A percentile compares a stretch with the other conserved stretches of the same genome.
phyloP scores from a whole-genome alignment of 2,329 filamentous ascomycete genomes.

The Colletotrichum sp. region DNA sequence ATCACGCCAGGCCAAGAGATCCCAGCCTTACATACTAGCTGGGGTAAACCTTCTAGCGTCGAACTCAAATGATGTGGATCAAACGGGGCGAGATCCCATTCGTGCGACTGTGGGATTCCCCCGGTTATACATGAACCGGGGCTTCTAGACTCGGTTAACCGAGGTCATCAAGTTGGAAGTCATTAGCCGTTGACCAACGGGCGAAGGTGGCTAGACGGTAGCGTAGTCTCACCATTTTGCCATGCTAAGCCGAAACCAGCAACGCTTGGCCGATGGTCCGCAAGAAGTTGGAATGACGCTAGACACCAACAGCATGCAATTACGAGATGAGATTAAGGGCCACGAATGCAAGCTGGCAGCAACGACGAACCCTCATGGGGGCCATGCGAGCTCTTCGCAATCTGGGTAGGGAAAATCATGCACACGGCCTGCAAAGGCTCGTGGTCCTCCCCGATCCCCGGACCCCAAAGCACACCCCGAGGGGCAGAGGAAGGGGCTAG shows the following conservation, averaged over 20 bases:
- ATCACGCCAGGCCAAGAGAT: neutral
- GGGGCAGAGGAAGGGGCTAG: neutral
- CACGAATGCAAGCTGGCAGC: neutral
- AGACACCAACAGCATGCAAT: neutral
- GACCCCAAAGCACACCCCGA: neutral
- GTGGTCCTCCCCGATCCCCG: neutral
- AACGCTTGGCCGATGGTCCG: neutral
- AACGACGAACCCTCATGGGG: neutral
- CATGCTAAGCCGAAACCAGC: neutral
- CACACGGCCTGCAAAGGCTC: neutral
- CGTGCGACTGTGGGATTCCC: neutral
- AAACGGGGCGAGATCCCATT: conserved; percentile 3
- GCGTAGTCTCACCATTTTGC: neutral
- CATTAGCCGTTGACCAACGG: neutral
- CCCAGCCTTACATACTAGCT: neutral
- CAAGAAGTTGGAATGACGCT: neutral
- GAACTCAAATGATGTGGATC: neutral
- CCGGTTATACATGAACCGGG: neutral
- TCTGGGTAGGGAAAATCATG: neutral
- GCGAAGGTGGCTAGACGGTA: neutral
- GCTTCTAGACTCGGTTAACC: neutral
- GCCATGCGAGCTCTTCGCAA: neutral
- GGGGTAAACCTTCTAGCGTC: neutral
- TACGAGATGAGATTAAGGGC: neutral
- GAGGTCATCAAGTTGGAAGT: neutral